phyloP scores from a whole-genome alignment of 1,284 basidiomycete species.

The Moniliella sp. region DNA sequence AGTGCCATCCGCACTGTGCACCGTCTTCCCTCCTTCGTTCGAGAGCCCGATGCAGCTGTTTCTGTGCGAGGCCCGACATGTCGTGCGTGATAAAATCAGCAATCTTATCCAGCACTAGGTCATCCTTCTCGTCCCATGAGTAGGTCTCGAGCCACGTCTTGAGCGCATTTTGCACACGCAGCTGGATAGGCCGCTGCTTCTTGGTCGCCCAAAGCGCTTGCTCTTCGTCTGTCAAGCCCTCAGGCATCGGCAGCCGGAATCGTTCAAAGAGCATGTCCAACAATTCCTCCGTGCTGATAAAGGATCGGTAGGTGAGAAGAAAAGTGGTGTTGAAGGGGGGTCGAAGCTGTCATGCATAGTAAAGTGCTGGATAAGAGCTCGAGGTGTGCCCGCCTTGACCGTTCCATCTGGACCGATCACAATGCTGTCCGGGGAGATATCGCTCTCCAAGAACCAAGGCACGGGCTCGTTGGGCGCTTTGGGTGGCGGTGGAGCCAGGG shows the following conservation, averaged over 20 bases:
- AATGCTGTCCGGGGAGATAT: constrained; percentile 58
- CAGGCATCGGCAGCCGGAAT: constrained; percentile 58
- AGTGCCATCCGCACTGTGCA: constrained; percentile 16
- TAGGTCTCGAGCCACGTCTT: constrained; percentile 36
- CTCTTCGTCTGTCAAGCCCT: constrained; percentile 47
- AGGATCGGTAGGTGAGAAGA: constrained; percentile 88
- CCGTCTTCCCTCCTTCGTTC: constrained; percentile 27
- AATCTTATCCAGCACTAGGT: constrained; percentile 28
- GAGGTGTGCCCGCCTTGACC: constrained; percentile 65
- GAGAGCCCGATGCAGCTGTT: constrained; percentile 31
- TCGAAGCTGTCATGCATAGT: constrained; percentile 55
- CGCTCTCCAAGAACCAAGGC: constrained; percentile 58
- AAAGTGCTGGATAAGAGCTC: constrained; percentile 63
- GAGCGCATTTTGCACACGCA: constrained; percentile 34
- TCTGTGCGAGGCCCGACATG: constrained; percentile 16
- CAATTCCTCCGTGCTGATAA: constrained; percentile 63
- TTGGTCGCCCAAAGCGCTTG: constrained; percentile 58
- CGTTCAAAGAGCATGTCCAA: constrained; percentile 65
- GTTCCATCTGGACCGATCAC: constrained; percentile 48
- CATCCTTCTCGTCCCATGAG: constrained; percentile 33
- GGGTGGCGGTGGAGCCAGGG: too few species aligned
- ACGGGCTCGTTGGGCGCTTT: too few species aligned
- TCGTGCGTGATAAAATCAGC: constrained; percentile 29
- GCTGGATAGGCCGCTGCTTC: constrained; percentile 68
- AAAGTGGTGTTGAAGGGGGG: constrained; percentile 71